A percentile compares a stretch with the other conserved stretches of the same genome.
Conservation (phyloP, 1,284 basidiomycete genomes). For the Trichosporon sp. region DNA sequence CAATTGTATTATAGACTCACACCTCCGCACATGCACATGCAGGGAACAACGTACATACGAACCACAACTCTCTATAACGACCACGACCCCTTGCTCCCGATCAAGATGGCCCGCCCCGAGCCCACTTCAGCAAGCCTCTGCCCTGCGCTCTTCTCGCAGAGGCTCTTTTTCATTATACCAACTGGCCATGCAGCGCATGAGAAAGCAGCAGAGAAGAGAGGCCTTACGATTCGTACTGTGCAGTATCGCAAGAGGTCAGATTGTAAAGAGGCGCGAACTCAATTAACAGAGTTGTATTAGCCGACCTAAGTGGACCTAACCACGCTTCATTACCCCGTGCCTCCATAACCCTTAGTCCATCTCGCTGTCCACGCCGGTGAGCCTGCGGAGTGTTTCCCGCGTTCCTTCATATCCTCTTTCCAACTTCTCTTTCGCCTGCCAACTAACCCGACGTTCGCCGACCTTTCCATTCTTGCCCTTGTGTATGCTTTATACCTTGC, state of each 20-base stretch:
- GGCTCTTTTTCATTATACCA: neutral
- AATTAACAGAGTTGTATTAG: too few relatives aligned
- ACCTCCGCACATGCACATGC: too few relatives aligned
- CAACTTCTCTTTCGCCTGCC: neutral
- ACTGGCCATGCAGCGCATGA: neutral
- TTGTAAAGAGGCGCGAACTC: too few relatives aligned
- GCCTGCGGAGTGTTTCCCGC: neutral
- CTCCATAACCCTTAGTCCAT: neutral
- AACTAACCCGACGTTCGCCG: neutral
- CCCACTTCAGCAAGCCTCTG: too few relatives aligned
- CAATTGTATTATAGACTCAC: neutral
- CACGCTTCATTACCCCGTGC: neutral
- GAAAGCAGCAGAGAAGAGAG: neutral
- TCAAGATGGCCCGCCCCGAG: too few relatives aligned
- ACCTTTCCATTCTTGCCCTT: neutral
- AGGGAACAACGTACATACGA: too few relatives aligned
- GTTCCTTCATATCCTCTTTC: neutral
- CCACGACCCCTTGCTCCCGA: too few relatives aligned
- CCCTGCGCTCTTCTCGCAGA: neutral
- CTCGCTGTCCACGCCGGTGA: conserved; percentile 4
- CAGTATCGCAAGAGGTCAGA: too few relatives aligned
- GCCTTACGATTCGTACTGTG: too few relatives aligned
- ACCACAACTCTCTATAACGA: too few relatives aligned
- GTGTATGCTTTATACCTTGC: conserved; percentile 17
- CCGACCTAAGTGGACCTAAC: neutral